Base-by-base conservation (phyloP, 257 asterid species). In the Rhazya stricta region DNA sequence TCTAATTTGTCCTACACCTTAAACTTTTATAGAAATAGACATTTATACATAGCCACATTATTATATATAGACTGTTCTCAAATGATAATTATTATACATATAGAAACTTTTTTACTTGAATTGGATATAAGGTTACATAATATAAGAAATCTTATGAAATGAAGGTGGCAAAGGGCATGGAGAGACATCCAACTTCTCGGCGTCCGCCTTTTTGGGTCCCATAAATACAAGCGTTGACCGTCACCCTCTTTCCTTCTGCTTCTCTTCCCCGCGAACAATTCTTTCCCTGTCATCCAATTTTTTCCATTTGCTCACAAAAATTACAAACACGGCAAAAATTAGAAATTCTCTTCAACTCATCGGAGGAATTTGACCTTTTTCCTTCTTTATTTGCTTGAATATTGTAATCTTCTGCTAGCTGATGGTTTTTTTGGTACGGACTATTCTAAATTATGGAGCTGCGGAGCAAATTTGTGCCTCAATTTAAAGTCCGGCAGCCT, bases 391-490 rank as follows among this genome's bases (percentile, higher is more conserved):
- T 18, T 30, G 30, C 10, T 65, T 5, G 0, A 1, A 15, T 43
- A 6, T 25, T 45, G 3, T 41, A 57, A 36, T 54, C 23, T 82
- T 67, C 56, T 23, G 34, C 15, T 42, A 53, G 81, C 76, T 80
- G 73, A 79, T 77, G 34, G 70, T 82, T 13, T 70, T 3, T 70
- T 30, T 21, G 27, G 48, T 9, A n/a, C 32, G 54, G 36, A n/a
- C 9, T 18, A 19, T 23, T 12, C 48, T 42, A 74, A 48, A 71
- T 29, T 36, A 91, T 91, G 97, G 97, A 89, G 90, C 83, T 91
- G 76, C 85, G 78, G 70, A 87, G 88, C 29, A 70, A 51, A 67
- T 85, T 91, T 74, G 68, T 89, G 76, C 91, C 85, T 67, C 85
- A 84, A 66, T 78, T 87, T 67, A 37, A 74, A 58, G 77, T 84